Base-by-base conservation (phyloP, 129 eudicot genomes). In the Ambrosia artemisiifolia region DNA sequence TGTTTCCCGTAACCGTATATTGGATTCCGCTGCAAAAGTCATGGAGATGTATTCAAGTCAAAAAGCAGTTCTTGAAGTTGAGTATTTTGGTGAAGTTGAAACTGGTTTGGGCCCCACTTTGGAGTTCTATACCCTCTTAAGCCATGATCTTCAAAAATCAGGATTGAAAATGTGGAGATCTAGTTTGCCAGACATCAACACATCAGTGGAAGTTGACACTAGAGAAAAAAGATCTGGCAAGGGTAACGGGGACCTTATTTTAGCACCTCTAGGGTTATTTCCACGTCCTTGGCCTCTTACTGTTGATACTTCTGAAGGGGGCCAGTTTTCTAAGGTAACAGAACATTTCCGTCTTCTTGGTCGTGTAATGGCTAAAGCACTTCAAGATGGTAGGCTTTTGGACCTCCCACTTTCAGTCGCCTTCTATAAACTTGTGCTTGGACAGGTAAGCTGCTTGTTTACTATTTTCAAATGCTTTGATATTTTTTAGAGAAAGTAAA, bases 21-120 rank as follows among this genome's bases (percentile, higher is more conserved):
- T 95, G 36, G 99, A 95, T 80, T 95, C 99, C 51, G 99, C 99
- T 67, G 89, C 95, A 7, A 95, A 95, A 80, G 99, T 95, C n/a
- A 95, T 95, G 99, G 97, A 95, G 78, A 90, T 95, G 99, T 95
- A 88, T 80, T 90, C 96, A 8, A 88, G 94, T 63, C 99, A 90
- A 48, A 95, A 95, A 51, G 97, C 97, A 28, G 94, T 95, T 77
- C 96, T 95, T 69, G 99, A 95, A 78, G 99, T 95, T 11, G 97
- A 95, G 78, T 95, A 95, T 86, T 95, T 95, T 71, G 99, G 99
- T 80, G 99, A 95, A 67, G 99, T 95, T 59, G 99, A 97, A 18
- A 90, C 99, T 20, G 99, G 99, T 24, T 75, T 95, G 81, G 99
- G 99, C 9, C 99, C 99, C 7, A 95, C 99, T 30, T 74, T 95